Conservation (phyloP, 2,329 filamentous ascomycete species). For the Botrytis fabae region DNA sequence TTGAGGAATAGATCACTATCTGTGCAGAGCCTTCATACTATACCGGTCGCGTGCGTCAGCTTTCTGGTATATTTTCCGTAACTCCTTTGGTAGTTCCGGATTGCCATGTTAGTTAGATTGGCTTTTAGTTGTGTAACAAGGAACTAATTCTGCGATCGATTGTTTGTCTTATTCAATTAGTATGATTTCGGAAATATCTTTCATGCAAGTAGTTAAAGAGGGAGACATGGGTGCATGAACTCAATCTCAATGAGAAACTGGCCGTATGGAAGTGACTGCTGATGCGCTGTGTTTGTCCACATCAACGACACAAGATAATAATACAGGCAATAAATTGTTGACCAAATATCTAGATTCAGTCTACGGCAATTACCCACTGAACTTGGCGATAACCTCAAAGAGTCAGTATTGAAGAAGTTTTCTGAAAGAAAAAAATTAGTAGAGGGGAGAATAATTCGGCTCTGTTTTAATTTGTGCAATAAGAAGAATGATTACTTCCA, state of each 20-base stretch:
- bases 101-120: neutral
- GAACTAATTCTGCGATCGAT: neutral
- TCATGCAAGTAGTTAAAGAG: neutral
- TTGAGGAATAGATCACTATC: neutral
- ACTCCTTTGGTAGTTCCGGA: neutral
- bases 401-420: too few species aligned
- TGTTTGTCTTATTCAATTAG: neutral
- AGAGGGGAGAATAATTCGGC: neutral
- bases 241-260: neutral
- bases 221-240: neutral
- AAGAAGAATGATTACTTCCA: neutral
- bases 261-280: neutral
- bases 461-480: neutral
- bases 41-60: neutral
- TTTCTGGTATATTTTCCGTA: neutral
- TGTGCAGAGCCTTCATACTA: neutral
- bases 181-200: neutral
- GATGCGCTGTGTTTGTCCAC: neutral
- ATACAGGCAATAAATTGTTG: neutral
- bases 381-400: too few species aligned
- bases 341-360: neutral
- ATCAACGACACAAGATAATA: neutral
- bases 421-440: too few species aligned
- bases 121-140: neutral
- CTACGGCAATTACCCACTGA: neutral